Base-by-base conservation (phyloP, 495 filamentous ascomycete species). In the Penicillium flavigenum region DNA sequence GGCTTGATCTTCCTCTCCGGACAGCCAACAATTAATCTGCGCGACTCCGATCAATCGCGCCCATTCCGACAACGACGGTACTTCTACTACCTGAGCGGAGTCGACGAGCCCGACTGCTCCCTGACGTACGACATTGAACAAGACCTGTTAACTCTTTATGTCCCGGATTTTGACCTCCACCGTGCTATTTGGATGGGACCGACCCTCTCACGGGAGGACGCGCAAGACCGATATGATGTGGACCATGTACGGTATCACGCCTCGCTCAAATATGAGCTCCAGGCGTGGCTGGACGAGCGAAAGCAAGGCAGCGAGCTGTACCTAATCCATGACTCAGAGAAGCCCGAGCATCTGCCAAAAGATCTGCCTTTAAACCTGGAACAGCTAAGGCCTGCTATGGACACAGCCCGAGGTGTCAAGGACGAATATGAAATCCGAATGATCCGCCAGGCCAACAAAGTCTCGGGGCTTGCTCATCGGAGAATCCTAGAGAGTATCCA, bases 131-230 rank as follows among this genome's bases (percentile, higher is more conserved):
- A 94, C 67, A 85, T 97, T 54, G 73, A 78, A 39, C 81, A 77
- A 19, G 78, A 82, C 54, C 83, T 83, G 47, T 83, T 91, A 34
- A 96, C 90, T 1, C 86, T 98, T 51, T 98, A 89, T 76, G 94
- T 98, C 57, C 95, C 94, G 3, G 86, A 91, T n/a, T 84, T 96
- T 64, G 85, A 94, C 57, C 83, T 92, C 46, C 88, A 89, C 46
- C 84, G 81, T 50, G 92, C 96, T 5, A 90, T 98, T 63, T 98
- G 94, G 94, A 88, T 88, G 54, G 95, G 94, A n/a, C 84, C 96
- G 20, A 94, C 94, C 1, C 72, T 95, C 48, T 84, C 83, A 8
- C 66, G 78, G 42, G 79, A 89, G 36, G 89, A 96, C 60, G 94
- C 93, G 16, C 73, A 83, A 56, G 62, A 68, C 31, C 72, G 65